These are phyloP conservation scores for Mrakia hoshinonis DNA, from an alignment of 768 basidiomycete genomes.

Conservation along the genomic window DNA sequence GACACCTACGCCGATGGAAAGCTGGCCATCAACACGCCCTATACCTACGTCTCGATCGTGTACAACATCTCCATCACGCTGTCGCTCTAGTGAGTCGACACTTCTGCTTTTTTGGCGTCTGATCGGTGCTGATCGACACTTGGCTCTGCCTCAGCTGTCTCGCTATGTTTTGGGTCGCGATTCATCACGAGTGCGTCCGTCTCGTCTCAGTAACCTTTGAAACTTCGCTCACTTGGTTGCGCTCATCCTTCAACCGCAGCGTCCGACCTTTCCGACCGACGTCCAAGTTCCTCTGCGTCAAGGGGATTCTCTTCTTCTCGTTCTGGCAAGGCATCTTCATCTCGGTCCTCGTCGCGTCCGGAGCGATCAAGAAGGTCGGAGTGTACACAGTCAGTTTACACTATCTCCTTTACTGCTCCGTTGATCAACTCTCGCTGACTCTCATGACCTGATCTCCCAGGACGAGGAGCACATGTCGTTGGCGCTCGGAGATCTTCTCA, in stretches of 20 bases:
- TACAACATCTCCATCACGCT: conserved; percentile 44
- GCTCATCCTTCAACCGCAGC: background rate
- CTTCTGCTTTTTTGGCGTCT: background rate
- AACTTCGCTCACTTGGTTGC: background rate
- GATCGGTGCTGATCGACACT: background rate
- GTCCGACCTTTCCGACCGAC: conserved; percentile 52
- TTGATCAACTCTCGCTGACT: background rate
- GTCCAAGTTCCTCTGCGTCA: conserved; percentile 97
- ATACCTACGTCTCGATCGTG: conserved; percentile 78
- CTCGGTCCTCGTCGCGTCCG: conserved; percentile 76
- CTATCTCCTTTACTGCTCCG: too few relatives aligned
- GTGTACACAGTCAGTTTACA: background rate
- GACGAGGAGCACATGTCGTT: conserved; percentile 63
- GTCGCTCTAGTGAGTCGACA: conserved; percentile 51
- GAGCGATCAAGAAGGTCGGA: conserved; percentile 54
- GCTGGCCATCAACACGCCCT: conserved; percentile 75
- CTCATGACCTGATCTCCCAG: background rate
- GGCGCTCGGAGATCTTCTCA: conserved; percentile 78
- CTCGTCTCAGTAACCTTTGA: background rate
- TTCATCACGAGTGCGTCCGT: conserved; percentile 54
- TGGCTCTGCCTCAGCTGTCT: conserved; percentile 51
- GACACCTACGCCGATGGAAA: conserved; percentile 86
- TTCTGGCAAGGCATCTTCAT: conserved; percentile 92
- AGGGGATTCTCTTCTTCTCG: conserved; percentile 94
- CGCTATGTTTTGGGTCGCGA: conserved; percentile 93